Conservation (phyloP, 495 filamentous ascomycete species). For the Hypoxylon perforatum region DNA sequence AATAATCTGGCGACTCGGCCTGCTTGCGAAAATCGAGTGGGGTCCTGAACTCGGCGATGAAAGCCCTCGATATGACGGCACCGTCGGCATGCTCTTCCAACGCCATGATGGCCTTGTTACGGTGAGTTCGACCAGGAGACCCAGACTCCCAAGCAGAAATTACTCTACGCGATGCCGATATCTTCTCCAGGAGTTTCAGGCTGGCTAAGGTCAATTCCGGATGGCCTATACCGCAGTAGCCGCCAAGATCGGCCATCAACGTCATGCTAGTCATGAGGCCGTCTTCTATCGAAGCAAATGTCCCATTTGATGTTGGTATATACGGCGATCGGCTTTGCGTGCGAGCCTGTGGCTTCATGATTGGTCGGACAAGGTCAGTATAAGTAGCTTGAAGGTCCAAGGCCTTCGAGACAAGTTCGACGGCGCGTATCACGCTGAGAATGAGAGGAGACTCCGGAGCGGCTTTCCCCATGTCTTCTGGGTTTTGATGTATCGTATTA, state of each 20-base stretch:
- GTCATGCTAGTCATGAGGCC: constrained; percentile 82
- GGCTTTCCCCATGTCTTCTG: constrained; percentile 71
- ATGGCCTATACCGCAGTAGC: constrained; percentile 85
- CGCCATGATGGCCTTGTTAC: constrained; percentile 82
- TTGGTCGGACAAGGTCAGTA: constrained; percentile 82
- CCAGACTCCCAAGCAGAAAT: constrained; percentile 65
- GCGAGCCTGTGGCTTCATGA: constrained; percentile 63
- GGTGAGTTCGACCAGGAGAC: constrained; percentile 62
- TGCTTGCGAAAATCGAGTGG: constrained; percentile 73
- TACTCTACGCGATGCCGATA: constrained; percentile 83
- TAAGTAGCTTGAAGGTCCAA: constrained; percentile 92
- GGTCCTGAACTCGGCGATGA: constrained; percentile 71
- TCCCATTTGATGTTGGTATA: constrained; percentile 70
- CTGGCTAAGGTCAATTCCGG: constrained; percentile 78
- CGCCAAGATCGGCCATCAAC: constrained; percentile 79
- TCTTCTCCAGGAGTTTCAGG: constrained; percentile 81
- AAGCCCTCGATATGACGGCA: constrained; percentile 72
- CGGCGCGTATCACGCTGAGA: constrained; percentile 73
- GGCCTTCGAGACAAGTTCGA: constrained; percentile 83
- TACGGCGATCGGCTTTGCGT: constrained; percentile 45
- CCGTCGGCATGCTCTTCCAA: constrained; percentile 77
- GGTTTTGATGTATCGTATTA: constrained; percentile 76
- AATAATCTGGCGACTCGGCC: constrained; percentile 71
- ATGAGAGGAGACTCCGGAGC: constrained; percentile 79
- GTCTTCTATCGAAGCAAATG: constrained; percentile 89